Conservation (phyloP, 2,329 filamentous ascomycete genomes). For the Aspergillus fischeri region DNA sequence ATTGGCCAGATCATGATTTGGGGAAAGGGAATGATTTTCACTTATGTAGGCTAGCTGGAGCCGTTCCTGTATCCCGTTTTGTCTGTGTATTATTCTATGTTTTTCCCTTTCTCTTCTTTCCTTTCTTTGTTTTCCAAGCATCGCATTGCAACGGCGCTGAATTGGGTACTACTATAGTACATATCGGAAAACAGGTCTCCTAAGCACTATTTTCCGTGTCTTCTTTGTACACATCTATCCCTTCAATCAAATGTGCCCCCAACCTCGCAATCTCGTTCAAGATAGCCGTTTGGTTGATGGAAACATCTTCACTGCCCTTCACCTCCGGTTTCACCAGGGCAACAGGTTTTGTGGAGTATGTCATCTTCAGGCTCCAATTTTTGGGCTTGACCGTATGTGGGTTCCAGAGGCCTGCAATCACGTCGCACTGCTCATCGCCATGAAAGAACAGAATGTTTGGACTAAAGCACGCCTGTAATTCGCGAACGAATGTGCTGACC, state of each 20-base stretch:
- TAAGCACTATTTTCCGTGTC: conserved; percentile 11
- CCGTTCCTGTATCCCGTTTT: conserved; percentile 13
- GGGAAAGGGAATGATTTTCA: conserved; percentile 11
- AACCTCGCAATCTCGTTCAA: conserved; percentile 46
- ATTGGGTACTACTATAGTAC: conserved; percentile 15
- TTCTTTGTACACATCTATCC: conserved; percentile 52
- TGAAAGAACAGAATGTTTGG: conserved; percentile 76
- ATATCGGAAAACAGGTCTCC: conserved; percentile 3
- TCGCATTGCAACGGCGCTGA: conserved; percentile 32
- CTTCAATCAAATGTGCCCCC: conserved; percentile 61
- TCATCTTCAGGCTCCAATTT: conserved; percentile 33
- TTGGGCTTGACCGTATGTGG: conserved; percentile 40
- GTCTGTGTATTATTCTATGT: background rate
- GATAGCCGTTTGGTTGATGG: conserved; percentile 38
- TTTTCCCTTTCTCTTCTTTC: conserved; percentile 2
- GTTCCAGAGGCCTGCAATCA: conserved; percentile 64
- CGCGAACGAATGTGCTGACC: conserved; percentile 58
- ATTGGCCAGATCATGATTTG: conserved; percentile 23
- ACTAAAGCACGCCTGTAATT: conserved; percentile 64
- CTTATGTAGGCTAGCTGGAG: conserved; percentile 13
- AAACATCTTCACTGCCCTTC: conserved; percentile 19
- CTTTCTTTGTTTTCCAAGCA: conserved; percentile 1
- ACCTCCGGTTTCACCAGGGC: conserved; percentile 9
- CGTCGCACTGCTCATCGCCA: conserved; percentile 54
- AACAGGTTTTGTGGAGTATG: conserved; percentile 33